Evolutionary conservation across 768 basidiomycete genomes (phyloP).

Genomic region (Boletus rufocinnamomeus): DNA sequence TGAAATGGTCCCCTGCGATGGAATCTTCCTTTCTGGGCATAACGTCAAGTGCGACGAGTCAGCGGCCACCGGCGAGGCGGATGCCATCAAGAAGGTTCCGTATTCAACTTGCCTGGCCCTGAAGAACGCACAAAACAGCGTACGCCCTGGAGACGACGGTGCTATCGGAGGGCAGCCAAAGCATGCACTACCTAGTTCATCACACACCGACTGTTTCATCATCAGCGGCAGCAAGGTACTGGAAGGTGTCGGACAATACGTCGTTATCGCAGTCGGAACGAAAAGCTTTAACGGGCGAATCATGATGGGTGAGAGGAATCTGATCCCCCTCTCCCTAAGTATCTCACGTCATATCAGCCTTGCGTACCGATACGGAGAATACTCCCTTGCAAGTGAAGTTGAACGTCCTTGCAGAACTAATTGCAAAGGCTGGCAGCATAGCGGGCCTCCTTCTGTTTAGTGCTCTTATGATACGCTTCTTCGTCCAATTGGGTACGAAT

Average conservation of each 20-base stretch:
- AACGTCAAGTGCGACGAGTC: slow-evolving; percentile 96
- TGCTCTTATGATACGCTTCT: slow-evolving; percentile 91
- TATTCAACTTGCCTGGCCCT: slow-evolving; percentile 72
- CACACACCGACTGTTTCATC: slow-evolving; percentile 89
- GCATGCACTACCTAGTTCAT: slow-evolving; percentile 15
- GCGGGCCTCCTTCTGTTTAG: slow-evolving; percentile 82
- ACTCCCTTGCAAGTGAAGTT: slow-evolving; percentile 95
- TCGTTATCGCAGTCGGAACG: slow-evolving; percentile 89
- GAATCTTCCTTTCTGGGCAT: slow-evolving; percentile 89
- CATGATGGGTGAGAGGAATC: slow-evolving; percentile 79
- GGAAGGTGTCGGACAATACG: slow-evolving; percentile 92
- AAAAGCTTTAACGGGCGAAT: slow-evolving; percentile 96
- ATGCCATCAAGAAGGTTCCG: slow-evolving; percentile 86
- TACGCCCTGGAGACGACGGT: slow-evolving; percentile 23
- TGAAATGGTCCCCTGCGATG: slow-evolving; percentile 95
- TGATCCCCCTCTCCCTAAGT: background rate
- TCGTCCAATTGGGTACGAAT: slow-evolving; percentile 75
- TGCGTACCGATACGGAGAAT: slow-evolving; percentile 82
- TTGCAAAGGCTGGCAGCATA: slow-evolving; percentile 85
- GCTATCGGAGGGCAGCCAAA: slow-evolving; percentile 27
- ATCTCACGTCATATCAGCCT: slow-evolving; percentile 48
- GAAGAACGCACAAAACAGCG: slow-evolving; percentile 35
- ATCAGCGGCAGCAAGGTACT: slow-evolving; percentile 90
- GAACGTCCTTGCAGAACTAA: slow-evolving; percentile 91
- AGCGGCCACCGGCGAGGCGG: slow-evolving; percentile 94